Conservation (phyloP, 345 rosid genomes). For the Eucalyptus decipiens region DNA sequence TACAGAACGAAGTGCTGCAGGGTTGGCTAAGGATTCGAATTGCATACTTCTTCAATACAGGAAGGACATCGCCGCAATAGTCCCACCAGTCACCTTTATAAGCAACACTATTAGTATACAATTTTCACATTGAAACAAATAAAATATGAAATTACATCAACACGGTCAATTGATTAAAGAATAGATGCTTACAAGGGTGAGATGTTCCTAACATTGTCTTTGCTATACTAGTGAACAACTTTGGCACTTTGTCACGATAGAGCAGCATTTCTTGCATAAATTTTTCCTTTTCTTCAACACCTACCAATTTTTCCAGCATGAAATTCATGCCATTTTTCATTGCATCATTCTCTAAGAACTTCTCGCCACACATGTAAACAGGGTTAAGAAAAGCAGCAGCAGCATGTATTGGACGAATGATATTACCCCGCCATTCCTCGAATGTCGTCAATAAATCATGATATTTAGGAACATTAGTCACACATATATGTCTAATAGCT, state of each 20-base stretch:
- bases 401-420: neutral
- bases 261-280: neutral
- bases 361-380: neutral
- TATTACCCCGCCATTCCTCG: neutral
- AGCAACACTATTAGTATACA: too few relatives aligned
- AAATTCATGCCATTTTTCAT: neutral
- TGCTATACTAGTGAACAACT: neutral
- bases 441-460: neutral
- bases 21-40: constrained; percentile 1
- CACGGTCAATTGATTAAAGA: too few relatives aligned
- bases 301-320: neutral
- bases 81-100: neutral
- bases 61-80: neutral
- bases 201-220: too few relatives aligned
- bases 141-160: too few relatives aligned
- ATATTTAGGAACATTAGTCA: neutral
- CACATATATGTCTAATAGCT: neutral
- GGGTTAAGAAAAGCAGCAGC: neutral
- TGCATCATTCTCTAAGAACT: neutral
- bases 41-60: neutral
- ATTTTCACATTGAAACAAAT: too few relatives aligned
- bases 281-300: neutral
- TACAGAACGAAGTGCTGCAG: neutral
- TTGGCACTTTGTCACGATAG: neutral
- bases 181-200: too few relatives aligned